Percentiles rank a stretch among this genome's conserved stretches.
Conservation (phyloP, 345 rosid genomes). For the Rhodomyrtus tomentosa region DNA sequence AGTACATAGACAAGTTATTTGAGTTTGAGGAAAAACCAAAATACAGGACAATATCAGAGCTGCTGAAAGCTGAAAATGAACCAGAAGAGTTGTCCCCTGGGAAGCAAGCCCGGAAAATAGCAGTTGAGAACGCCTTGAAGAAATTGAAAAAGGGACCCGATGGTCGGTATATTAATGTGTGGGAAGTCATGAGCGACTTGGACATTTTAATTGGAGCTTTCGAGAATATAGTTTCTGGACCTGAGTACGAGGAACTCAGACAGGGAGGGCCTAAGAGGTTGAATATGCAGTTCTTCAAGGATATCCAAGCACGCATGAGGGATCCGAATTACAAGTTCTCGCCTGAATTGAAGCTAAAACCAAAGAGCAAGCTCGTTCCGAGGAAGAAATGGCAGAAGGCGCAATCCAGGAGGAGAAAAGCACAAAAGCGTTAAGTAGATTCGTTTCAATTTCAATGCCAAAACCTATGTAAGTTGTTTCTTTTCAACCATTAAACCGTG, state of each 20-base stretch:
- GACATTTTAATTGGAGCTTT: constrained; percentile 84
- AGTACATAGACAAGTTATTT: constrained; percentile 62
- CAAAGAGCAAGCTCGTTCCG: constrained; percentile 81
- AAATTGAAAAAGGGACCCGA: constrained; percentile 93
- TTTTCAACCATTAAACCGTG: not conserved
- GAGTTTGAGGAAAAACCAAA: constrained; percentile 92
- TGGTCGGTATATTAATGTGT: constrained; percentile 78
- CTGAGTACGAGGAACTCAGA: constrained; percentile 89
- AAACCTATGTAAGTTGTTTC: not conserved
- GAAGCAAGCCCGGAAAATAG: constrained; percentile 81
- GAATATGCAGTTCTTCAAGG: constrained; percentile 90
- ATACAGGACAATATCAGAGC: constrained; percentile 72
- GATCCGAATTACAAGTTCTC: constrained; percentile 85
- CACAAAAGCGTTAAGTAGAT: constrained; percentile 43
- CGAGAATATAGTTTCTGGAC: constrained; percentile 83
- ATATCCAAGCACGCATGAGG: constrained; percentile 90
- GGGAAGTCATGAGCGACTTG: constrained; percentile 91
- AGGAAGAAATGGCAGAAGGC: constrained; percentile 88
- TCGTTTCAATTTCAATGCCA: not conserved
- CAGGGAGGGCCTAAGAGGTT: constrained; percentile 85
- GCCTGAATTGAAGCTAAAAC: constrained; percentile 79
- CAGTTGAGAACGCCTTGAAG: constrained; percentile 88
- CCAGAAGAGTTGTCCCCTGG: constrained; percentile 87
- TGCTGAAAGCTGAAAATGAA: constrained; percentile 64
- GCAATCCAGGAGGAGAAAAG: constrained; percentile 77